Conservation (phyloP, 176 grass and related monocot genomes). For the Saccharum officinarum region DNA sequence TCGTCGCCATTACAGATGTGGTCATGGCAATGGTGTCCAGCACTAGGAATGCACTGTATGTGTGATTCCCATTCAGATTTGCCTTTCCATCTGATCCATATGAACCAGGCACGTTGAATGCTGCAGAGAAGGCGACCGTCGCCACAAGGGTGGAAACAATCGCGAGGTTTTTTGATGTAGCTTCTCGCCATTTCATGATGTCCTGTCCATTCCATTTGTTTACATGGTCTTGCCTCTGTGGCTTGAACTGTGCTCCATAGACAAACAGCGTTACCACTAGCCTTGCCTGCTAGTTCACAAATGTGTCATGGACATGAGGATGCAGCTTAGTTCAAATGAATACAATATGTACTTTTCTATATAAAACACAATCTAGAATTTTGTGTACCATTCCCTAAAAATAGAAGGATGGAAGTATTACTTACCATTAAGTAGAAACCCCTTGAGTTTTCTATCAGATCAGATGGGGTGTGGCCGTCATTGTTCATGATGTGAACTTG, state of each 20-base stretch:
- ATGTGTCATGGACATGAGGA: background rate
- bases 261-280: slow-evolving; percentile 22
- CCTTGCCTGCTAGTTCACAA: slow-evolving; percentile 11
- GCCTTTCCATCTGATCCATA: slow-evolving; percentile 44
- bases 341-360: background rate
- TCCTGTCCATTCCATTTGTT: slow-evolving; percentile 43
- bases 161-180: slow-evolving; percentile 34
- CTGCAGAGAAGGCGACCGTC: slow-evolving; percentile 54
- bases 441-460: slow-evolving; percentile 9
- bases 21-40: slow-evolving; percentile 38
- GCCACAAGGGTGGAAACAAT: slow-evolving; percentile 53
- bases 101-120: slow-evolving; percentile 61
- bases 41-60: background rate
- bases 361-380: background rate
- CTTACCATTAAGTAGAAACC: slow-evolving; percentile 54
- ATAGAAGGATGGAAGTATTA: background rate
- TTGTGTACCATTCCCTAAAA: background rate
- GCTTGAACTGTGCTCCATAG: slow-evolving; percentile 37
- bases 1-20: background rate
- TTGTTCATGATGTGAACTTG: slow-evolving; percentile 45
- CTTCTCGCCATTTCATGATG: slow-evolving; percentile 42
- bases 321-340: background rate
- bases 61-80: slow-evolving; percentile 9
- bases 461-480: slow-evolving; percentile 32
- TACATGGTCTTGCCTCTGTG: slow-evolving; percentile 52